phyloP scores from a whole-genome alignment of 768 basidiomycete species.

The Tulasnella sp. region DNA sequence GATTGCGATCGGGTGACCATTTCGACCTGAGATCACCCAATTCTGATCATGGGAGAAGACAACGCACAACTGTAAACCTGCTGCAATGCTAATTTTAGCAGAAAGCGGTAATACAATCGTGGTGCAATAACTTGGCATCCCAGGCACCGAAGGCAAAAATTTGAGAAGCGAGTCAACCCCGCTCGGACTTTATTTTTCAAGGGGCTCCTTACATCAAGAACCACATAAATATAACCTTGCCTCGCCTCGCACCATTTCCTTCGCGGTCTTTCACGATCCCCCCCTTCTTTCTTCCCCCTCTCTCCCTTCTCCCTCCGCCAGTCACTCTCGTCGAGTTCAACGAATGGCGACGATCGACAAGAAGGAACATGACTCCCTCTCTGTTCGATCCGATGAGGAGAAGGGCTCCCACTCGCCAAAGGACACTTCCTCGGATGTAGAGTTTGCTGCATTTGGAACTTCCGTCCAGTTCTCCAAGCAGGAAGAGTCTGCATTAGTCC shows the following conservation, averaged over 20 bases:
- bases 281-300: neutral
- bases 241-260: too few species aligned
- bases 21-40: too few species aligned
- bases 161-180: neutral
- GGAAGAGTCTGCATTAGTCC: slow-evolving; percentile 17
- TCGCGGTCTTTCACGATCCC: neutral
- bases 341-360: neutral
- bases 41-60: too few species aligned
- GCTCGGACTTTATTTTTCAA: neutral
- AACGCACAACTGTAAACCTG: too few species aligned
- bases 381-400: neutral
- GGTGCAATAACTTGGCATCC: neutral
- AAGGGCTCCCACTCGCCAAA: neutral
- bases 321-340: neutral
- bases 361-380: slow-evolving; percentile 4
- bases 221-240: too few species aligned
- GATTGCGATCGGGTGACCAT: too few species aligned
- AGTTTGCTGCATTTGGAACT: slow-evolving; percentile 13
- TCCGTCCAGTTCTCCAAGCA: slow-evolving; percentile 8
- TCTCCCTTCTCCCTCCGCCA: neutral
- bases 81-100: too few species aligned
- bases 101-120: too few species aligned
- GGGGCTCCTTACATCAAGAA: neutral
- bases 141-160: neutral
- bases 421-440: neutral